Percentiles rank a stretch among this genome's conserved stretches.
Conservation (phyloP, 2,329 filamentous ascomycete genomes). For the Fusarium citri region DNA sequence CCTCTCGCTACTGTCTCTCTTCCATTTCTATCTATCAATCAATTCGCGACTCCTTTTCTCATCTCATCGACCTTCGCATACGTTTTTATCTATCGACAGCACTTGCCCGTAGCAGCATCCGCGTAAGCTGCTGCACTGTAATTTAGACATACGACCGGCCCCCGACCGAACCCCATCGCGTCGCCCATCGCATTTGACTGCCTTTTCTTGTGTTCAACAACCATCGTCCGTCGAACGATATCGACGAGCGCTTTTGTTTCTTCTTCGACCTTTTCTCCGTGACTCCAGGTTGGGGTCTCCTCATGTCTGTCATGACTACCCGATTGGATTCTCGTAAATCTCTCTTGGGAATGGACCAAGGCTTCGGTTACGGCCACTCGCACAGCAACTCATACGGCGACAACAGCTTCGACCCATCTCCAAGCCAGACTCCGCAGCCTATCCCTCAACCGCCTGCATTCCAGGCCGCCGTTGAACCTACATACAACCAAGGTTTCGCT, state of each 20-base stretch:
- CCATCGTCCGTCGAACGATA: constrained; percentile 24
- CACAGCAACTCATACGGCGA: constrained; percentile 51
- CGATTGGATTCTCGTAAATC: constrained; percentile 57
- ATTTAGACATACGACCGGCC: constrained; percentile 28
- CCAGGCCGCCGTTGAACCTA: constrained; percentile 47
- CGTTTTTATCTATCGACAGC: constrained; percentile 13
- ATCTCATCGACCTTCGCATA: constrained; percentile 21
- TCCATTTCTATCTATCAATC: constrained; percentile 4
- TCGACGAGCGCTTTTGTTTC: constrained; percentile 26
- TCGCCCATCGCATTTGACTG: constrained; percentile 15
- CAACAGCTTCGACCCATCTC: constrained; percentile 34
- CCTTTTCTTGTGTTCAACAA: constrained; percentile 16
- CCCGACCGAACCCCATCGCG: constrained; percentile 29
- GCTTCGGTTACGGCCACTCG: constrained; percentile 52
- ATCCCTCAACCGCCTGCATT: constrained; percentile 36
- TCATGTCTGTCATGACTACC: constrained; percentile 53
- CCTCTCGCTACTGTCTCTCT: constrained; percentile 29
- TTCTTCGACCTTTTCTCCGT: constrained; percentile 25
- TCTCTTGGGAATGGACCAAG: constrained; percentile 54
- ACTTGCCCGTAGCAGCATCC: constrained; percentile 10
- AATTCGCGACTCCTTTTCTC: constrained; percentile 25
- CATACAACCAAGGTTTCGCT: constrained; percentile 53
- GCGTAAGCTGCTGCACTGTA: constrained; percentile 24
- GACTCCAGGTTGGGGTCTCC: constrained; percentile 54
- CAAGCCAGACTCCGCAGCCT: constrained; percentile 33